Evolutionary conservation across 2,329 filamentous ascomycete genomes (phyloP).

Genomic region (Beauveria caledonica): DNA sequence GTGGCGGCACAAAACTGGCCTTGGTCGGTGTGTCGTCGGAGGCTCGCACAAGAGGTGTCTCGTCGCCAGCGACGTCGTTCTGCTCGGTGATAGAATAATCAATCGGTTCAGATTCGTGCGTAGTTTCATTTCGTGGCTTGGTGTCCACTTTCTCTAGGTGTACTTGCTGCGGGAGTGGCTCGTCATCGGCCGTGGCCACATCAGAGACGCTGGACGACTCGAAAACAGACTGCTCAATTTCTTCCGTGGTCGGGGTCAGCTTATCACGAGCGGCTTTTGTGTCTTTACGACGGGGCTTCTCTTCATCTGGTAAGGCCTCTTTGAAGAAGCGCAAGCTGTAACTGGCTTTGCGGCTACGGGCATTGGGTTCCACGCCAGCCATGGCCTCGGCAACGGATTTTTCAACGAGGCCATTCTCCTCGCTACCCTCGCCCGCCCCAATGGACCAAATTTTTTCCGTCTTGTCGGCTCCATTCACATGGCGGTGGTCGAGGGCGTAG

Average conservation of each 20-base stretch:
- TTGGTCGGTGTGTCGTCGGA: conserved; percentile 10
- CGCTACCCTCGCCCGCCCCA: conserved; percentile 40
- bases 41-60: conserved; percentile 11
- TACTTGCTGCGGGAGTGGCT: neutral
- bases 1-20: conserved; percentile 3
- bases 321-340: conserved; percentile 61
- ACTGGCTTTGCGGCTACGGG: conserved; percentile 58
- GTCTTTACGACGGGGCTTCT: conserved; percentile 47
- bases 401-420: conserved; percentile 51
- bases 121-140: conserved; percentile 12
- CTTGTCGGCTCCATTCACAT: conserved; percentile 44
- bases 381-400: conserved; percentile 56
- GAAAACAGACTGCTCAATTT: conserved; percentile 18
- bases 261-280: conserved; percentile 33
- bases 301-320: conserved; percentile 52
- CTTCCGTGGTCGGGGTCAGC: conserved; percentile 29
- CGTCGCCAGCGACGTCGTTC: conserved; percentile 1
- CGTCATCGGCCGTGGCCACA: neutral
- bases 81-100: neutral
- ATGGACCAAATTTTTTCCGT: conserved; percentile 60
- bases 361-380: conserved; percentile 52
- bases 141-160: neutral
- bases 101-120: conserved; percentile 11
- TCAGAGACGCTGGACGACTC: conserved; percentile 6
- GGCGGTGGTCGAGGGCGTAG: conserved; percentile 30